Evolutionary conservation across 2,329 filamentous ascomycete species (phyloP), one percentile per base, ranked within the genome.

Genomic region (Pleomassaria siparia): DNA sequence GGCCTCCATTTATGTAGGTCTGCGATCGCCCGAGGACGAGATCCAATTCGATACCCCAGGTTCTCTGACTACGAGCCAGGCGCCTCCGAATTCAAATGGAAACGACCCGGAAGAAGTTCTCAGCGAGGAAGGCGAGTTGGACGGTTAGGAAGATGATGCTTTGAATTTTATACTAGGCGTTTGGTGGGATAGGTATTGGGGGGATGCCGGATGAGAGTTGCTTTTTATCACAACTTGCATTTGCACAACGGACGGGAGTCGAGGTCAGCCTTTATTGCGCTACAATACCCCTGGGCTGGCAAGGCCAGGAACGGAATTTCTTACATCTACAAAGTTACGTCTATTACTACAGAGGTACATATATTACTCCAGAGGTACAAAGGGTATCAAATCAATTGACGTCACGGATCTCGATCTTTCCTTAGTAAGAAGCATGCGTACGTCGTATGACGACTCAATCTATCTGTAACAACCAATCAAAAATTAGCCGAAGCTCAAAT

Each of bases 71-170:
- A 39, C 47, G 16, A 47, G 45, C 33, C 45, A 50, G 43, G 50
- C 44, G 24, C 46, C 32, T n/a, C 22, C 22, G 20, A 24, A 43
- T 45, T 33, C 45, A 16, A 24, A 24, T 29, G 37, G 7, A 28
- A 28, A 40, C 10, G 37, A 28, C 11, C n/a, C 37, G 3, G 40
- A 43, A 16, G 66, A 55, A 56, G 64, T 55, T 22, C 50, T 56
- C 9, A 76, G 74, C 44, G 75, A 77, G 55, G 75, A 77, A 57
- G 75, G 75, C 26, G 74, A 77, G 51, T 57, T 77, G 46, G 74
- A 76, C 59, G 74, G 74, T 46, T 76, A 70, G 54, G 8, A 41
- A 22, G 6, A 20, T 15, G 26, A n/a, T n/a, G n/a, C n/a, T n/a
- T n/a, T 16, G 33, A 6, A 24, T 16, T 41, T 24, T 16, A 21